Evolutionary conservation across 306 rosid genomes (phyloP), one percentile per base, ranked within the genome.

Genomic region (Lathyrus sativus): DNA sequence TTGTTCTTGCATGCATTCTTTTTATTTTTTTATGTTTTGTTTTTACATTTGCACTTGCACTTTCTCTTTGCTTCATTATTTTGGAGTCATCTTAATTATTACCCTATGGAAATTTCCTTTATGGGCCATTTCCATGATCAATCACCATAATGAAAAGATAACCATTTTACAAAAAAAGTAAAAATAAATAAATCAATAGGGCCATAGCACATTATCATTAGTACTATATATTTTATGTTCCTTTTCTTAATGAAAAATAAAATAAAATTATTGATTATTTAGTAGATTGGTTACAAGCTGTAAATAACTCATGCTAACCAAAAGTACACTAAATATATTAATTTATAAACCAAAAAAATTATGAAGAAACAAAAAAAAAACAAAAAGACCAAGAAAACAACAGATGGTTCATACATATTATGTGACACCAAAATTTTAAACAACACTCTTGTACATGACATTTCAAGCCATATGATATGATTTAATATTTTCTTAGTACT

Each of bases 371-470:
- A 33, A 74, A 55, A 42, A 9, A 54, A 62, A 57, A 55, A 42
- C 6, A 54, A 62, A 57, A 28, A 10, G 7, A 64, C 65, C 77
- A 22, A 70, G 26, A 65, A 65, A 59, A 58, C 2, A 18, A 75
- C 54, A 66, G 4, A 60, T 66, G 45, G 64, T 48, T 80, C 54
- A 26, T 66, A 54, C 65, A 54, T 60, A 50, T 65, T 70, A 4
- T 19, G 45, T 10, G 67, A 71, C 41, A 37, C 62, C 38, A 76
- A 58, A 68, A 33, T 68, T 61, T 58, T 39, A 29, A 38, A 38
- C 71, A 82, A 48, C 65, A 12, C 53, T 74, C 67, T 11, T 69
- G 72, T 58, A 44, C 75, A 63, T 67, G 59, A 64, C 49, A n/a
- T 10, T 46, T 62, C 37, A 54, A 58, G 65, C 75, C 60, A 72